phyloP scores from a whole-genome alignment of 2,329 filamentous ascomycete species.

The Sarocladium brachiariae region DNA sequence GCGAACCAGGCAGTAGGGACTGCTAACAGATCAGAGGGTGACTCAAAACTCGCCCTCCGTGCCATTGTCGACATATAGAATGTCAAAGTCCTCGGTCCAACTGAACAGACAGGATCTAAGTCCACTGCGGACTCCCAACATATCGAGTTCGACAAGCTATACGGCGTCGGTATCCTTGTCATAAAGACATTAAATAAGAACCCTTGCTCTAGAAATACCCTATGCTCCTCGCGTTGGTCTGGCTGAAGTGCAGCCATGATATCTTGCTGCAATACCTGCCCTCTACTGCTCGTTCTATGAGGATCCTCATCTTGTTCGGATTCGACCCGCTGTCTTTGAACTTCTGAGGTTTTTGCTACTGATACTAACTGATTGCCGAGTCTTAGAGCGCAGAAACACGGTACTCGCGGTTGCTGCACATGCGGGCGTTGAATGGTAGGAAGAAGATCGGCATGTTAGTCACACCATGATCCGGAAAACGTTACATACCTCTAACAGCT shows the following conservation, averaged over 20 bases:
- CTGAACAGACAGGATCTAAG: conserved; percentile 41
- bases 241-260: conserved; percentile 21
- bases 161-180: conserved; percentile 19
- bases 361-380: conserved; percentile 32
- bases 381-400: conserved; percentile 35
- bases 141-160: conserved; percentile 37
- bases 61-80: conserved; percentile 27
- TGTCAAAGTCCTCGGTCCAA: conserved; percentile 31
- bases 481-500: conserved; percentile 20
- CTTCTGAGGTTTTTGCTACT: conserved; percentile 30
- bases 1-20: no score
- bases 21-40: conserved; percentile 2
- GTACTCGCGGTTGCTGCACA: conserved; percentile 32
- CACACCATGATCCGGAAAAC: conserved; percentile 3
- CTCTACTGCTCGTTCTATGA: conserved; percentile 15
- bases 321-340: conserved; percentile 13
- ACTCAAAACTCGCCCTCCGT: conserved; percentile 24
- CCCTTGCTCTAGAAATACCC: conserved; percentile 28
- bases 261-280: conserved; percentile 16
- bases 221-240: conserved; percentile 17
- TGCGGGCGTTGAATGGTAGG: conserved; percentile 32
- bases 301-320: conserved; percentile 11
- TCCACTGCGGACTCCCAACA: conserved; percentile 34
- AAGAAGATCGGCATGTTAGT: conserved; percentile 27
- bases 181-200: conserved; percentile 37